phyloP scores from a whole-genome alignment of 1,284 basidiomycete genomes.

The Malassezia nana region DNA sequence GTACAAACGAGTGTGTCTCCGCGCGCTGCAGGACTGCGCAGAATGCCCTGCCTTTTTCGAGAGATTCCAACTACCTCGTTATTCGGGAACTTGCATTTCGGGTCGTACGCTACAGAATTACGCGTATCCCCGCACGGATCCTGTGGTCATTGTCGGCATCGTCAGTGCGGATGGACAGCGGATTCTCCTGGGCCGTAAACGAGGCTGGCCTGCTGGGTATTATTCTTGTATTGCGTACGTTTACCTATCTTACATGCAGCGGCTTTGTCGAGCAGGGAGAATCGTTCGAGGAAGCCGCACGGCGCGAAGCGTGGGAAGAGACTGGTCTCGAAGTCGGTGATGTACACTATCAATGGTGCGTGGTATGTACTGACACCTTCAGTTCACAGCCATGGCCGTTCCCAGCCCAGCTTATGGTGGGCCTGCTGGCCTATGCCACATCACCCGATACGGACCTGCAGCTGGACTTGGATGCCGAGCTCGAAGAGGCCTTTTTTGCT shows the following conservation, averaged over 20 bases:
- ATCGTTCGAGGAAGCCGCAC: conserved; percentile 84
- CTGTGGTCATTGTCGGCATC: conserved; percentile 82
- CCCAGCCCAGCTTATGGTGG: conserved; percentile 81
- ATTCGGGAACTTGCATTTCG: conserved; percentile 16
- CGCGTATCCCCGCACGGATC: conserved; percentile 40
- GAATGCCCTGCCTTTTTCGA: conserved; percentile 12
- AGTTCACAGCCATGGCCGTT: conserved; percentile 65
- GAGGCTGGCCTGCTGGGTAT: conserved; percentile 54
- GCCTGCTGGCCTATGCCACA: conserved; percentile 50
- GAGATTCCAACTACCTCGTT: conserved; percentile 20
- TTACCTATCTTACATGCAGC: not conserved
- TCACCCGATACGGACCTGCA: conserved; percentile 57
- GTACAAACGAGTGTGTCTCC: conserved; percentile 76
- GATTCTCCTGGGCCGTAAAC: conserved; percentile 72
- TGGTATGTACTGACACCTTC: not conserved
- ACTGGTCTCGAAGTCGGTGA: conserved; percentile 76
- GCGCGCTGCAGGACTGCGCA: conserved; percentile 25
- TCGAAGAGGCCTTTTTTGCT: conserved; percentile 83
- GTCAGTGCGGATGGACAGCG: conserved; percentile 65
- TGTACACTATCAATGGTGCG: conserved; percentile 62
- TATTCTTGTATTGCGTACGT: conserved; percentile 40
- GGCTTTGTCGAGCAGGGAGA: conserved; percentile 40
- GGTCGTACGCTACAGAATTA: conserved; percentile 26
- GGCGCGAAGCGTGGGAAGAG: conserved; percentile 88
- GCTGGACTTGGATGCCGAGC: conserved; percentile 84